Evolutionary conservation across 1,284 basidiomycete species (phyloP).

Genomic region (Naganishia cerealis): DNA sequence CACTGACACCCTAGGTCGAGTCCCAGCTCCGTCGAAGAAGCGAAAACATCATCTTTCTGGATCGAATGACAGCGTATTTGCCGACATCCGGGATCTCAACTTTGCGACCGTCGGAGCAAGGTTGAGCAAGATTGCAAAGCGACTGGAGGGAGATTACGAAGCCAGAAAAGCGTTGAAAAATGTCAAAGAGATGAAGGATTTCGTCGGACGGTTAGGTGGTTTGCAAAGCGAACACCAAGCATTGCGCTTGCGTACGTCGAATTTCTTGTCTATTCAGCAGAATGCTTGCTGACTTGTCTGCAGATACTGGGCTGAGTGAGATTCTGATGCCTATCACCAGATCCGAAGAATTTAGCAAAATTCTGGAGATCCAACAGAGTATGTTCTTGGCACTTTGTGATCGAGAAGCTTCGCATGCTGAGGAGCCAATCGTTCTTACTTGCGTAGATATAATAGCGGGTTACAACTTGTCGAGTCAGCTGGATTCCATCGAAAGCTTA

Average conservation of each 20-base stretch:
- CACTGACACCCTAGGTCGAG: constrained; percentile 53
- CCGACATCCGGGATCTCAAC: constrained; percentile 84
- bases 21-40: constrained; percentile 62
- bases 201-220: constrained; percentile 89
- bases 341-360: constrained; percentile 86
- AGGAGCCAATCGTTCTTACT: neutral
- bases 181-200: constrained; percentile 86
- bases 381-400: constrained; percentile 39
- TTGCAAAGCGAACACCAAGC: constrained; percentile 88
- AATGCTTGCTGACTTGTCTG: neutral
- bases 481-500: constrained; percentile 78
- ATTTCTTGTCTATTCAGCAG: too few relatives aligned
- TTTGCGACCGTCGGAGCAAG: constrained; percentile 87
- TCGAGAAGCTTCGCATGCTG: neutral
- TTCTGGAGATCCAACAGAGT: constrained; percentile 96
- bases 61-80: constrained; percentile 75
- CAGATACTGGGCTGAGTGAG: constrained; percentile 93
- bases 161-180: constrained; percentile 63
- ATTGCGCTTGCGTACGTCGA: constrained; percentile 72
- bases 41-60: constrained; percentile 82
- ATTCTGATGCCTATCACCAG: constrained; percentile 78
- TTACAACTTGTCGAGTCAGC: constrained; percentile 74
- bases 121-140: constrained; percentile 76
- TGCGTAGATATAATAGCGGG: constrained; percentile 80
- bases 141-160: constrained; percentile 82